Evolutionary conservation across 805 yeast genomes (phyloP).

Genomic region (Metschnikowia matae): DNA sequence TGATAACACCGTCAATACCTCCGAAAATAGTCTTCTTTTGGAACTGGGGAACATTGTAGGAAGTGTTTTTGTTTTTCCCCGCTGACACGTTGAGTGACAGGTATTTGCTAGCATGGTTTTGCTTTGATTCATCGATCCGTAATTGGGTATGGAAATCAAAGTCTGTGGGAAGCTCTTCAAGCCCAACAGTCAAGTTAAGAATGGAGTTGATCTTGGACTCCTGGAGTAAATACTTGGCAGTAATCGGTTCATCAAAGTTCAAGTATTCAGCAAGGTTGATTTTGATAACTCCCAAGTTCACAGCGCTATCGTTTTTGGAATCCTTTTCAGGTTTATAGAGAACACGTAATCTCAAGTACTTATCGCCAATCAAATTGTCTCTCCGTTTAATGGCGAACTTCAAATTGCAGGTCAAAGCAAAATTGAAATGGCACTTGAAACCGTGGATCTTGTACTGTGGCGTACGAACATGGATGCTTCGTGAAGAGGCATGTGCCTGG

Average conservation of each 20-base stretch:
- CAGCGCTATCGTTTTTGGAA: constrained; percentile 20
- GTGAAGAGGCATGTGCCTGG: constrained; percentile 11
- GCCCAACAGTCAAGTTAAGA: constrained; percentile 53
- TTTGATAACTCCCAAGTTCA: constrained; percentile 60
- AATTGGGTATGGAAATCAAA: constrained; percentile 41
- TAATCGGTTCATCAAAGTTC: constrained; percentile 45
- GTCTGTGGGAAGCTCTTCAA: constrained; percentile 41
- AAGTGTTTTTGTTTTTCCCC: constrained; percentile 18
- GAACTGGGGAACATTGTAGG: constrained; percentile 36
- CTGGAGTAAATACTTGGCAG: constrained; percentile 65
- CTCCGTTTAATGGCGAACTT: constrained; percentile 38
- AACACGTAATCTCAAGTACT: constrained; percentile 37
- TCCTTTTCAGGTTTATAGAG: constrained; percentile 31
- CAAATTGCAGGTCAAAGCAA: constrained; percentile 32
- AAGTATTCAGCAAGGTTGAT: constrained; percentile 73
- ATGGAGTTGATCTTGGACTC: constrained; percentile 82
- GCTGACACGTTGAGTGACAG: constrained; percentile 6
- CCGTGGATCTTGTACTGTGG: constrained; percentile 32
- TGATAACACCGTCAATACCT: constrained; percentile 44
- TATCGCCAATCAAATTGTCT: constrained; percentile 38
- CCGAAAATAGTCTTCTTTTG: constrained; percentile 45
- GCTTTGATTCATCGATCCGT: constrained; percentile 28
- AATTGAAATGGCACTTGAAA: constrained; percentile 39
- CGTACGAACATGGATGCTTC: constrained; percentile 29
- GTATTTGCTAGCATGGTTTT: constrained; percentile 1